phyloP scores from a whole-genome alignment of 352 stramenopile species.

The Globisporangium nagaii region DNA sequence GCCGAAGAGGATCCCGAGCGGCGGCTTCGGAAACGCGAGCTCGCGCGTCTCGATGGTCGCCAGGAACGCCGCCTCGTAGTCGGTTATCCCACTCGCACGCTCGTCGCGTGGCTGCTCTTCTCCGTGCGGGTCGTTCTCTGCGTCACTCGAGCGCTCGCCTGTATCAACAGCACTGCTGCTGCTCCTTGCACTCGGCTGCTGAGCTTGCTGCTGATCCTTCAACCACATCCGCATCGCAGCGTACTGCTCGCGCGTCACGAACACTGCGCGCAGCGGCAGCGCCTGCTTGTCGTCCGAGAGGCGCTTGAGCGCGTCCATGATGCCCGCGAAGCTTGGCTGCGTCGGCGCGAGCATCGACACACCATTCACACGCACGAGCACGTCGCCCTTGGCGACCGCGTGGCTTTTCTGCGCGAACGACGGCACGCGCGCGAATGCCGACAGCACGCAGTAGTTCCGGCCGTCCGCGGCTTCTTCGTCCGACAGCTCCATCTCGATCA shows the following conservation, averaged over 20 bases:
- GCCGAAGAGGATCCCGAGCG: conserved; percentile 77
- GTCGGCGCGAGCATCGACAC: conserved; percentile 37
- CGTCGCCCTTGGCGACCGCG: conserved; percentile 54
- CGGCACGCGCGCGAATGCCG: conserved; percentile 59
- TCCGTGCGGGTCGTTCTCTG: background rate
- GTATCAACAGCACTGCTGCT: background rate
- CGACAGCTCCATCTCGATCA: conserved; percentile 67
- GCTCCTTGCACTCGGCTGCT: background rate
- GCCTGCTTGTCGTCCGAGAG: conserved; percentile 44
- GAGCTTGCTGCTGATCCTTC: conserved; percentile 5
- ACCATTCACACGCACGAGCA: conserved; percentile 62
- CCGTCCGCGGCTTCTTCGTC: conserved; percentile 51
- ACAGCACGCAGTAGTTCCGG: conserved; percentile 62
- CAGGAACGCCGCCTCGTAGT: conserved; percentile 12
- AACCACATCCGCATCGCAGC: conserved; percentile 25
- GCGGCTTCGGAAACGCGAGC: conserved; percentile 56
- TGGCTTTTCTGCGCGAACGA: conserved; percentile 71
- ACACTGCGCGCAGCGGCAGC: conserved; percentile 43
- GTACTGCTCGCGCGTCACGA: conserved; percentile 56
- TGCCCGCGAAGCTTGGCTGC: conserved; percentile 41
- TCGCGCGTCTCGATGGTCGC: conserved; percentile 28
- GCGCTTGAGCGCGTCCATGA: conserved; percentile 52
- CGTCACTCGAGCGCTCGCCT: background rate
- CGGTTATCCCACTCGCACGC: background rate
- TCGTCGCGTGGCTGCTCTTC: conserved; percentile 15